These are phyloP conservation scores for Kwoniella sp. DNA, from an alignment of 768 basidiomycete genomes.

Conservation along the genomic window DNA sequence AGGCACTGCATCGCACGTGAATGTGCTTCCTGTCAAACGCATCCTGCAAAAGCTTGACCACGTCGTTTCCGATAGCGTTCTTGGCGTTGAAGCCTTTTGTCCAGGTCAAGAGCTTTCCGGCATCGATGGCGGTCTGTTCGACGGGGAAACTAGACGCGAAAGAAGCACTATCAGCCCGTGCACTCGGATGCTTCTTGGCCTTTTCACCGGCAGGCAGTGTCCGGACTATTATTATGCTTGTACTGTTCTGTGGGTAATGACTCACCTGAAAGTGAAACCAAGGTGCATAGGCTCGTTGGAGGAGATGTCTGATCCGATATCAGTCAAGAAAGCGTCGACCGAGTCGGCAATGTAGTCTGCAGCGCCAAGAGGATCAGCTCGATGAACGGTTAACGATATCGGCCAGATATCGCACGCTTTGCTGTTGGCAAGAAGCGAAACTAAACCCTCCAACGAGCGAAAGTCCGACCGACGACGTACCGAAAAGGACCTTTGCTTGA, in stretches of 20 bases:
- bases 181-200: no score
- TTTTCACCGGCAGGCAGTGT: no score
- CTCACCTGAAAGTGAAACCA: conserved; percentile 77
- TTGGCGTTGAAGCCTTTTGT: conserved; percentile 94
- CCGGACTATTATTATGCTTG: no score
- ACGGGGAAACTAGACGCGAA: conserved; percentile 78
- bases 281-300: conserved; percentile 62
- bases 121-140: conserved; percentile 88
- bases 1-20: conserved; percentile 84
- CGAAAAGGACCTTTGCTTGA: conserved; percentile 82
- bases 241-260: no score
- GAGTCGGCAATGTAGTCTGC: conserved; percentile 96
- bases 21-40: conserved; percentile 90
- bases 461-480: conserved; percentile 57
- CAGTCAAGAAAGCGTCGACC: conserved; percentile 90
- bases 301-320: conserved; percentile 58
- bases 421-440: background rate
- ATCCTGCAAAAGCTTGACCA: conserved; percentile 85
- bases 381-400: background rate
- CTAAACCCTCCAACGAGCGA: background rate
- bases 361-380: conserved; percentile 15
- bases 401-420: background rate
- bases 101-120: conserved; percentile 81
- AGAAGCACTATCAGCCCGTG: background rate
- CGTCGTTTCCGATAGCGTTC: conserved; percentile 84